Evolutionary conservation across 2,329 filamentous ascomycete species (phyloP).

Genomic region (Cladophialophora immunda): DNA sequence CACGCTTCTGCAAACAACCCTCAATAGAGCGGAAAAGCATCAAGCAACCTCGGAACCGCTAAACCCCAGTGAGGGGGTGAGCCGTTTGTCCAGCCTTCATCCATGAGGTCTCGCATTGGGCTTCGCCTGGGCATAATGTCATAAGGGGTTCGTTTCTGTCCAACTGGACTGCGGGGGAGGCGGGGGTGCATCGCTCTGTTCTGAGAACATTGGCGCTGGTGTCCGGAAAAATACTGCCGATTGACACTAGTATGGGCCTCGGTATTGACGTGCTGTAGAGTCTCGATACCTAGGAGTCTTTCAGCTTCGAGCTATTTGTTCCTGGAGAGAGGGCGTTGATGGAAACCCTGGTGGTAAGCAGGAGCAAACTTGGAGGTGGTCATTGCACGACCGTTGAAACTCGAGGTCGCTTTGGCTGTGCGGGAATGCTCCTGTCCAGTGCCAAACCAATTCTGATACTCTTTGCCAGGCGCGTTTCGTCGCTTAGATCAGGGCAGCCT

Average conservation of each 20-base stretch:
- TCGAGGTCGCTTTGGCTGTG: background rate
- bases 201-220: background rate
- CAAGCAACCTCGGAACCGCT: conserved; percentile 6
- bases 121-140: background rate
- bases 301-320: background rate
- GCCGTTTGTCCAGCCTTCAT: conserved; percentile 5
- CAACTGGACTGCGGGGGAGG: background rate
- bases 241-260: background rate
- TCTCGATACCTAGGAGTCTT: too few species aligned
- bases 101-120: background rate
- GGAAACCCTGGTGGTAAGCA: background rate
- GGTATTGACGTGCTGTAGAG: background rate
- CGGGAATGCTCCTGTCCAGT: background rate
- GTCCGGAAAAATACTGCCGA: background rate
- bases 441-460: background rate
- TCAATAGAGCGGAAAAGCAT: background rate
- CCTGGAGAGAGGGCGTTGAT: background rate
- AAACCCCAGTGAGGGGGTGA: conserved; percentile 6
- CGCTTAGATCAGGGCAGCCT: background rate
- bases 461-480: background rate
- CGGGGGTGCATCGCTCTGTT: background rate
- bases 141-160: background rate
- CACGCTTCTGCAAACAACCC: background rate
- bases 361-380: background rate
- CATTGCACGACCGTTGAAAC: background rate